phyloP scores from a whole-genome alignment of 2,329 filamentous ascomycete genomes.

The Colletotrichum acutatum region DNA sequence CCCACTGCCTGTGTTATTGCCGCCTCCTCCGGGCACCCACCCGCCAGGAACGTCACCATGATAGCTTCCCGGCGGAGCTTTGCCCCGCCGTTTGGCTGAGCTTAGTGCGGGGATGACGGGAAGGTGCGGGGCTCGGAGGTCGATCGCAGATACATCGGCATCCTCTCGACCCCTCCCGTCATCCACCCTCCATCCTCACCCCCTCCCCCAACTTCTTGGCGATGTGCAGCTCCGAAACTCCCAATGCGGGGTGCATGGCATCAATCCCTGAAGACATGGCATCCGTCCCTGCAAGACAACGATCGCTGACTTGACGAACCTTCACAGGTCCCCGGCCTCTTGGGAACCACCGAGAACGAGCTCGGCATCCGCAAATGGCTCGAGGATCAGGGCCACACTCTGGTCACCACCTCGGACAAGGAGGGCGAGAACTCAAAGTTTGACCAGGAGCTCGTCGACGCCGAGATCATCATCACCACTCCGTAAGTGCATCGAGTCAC shows the following conservation, averaged over 20 bases:
- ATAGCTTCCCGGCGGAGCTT: constrained; percentile 24
- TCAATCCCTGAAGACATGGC: constrained; percentile 2
- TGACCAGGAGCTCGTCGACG: constrained; percentile 94
- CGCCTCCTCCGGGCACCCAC: not conserved
- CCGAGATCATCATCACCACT: constrained; percentile 99
- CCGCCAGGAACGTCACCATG: constrained; percentile 29
- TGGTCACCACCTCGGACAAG: constrained; percentile 98
- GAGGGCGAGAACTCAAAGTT: constrained; percentile 93
- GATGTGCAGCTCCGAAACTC: constrained; percentile 10
- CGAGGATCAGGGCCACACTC: constrained; percentile 94
- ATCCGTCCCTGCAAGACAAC: not conserved
- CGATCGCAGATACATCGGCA: constrained; percentile 37
- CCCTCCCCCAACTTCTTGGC: constrained; percentile 20
- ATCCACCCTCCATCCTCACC: too few species aligned
- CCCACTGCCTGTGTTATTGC: not conserved
- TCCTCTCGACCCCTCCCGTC: not conserved
- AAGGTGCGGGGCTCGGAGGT: constrained; percentile 34
- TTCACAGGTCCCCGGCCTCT: constrained; percentile 76
- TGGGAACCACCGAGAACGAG: constrained; percentile 98
- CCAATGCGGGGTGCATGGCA: constrained; percentile 35
- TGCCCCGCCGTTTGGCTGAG: constrained; percentile 18
- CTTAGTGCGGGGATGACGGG: constrained; percentile 34
- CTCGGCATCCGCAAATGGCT: constrained; percentile 97
- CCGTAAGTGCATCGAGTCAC: constrained; percentile 68
- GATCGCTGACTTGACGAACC: constrained; percentile 30